Percentiles rank a stretch among this genome's conserved stretches.
These are phyloP conservation scores for Pythium oligandrum DNA, from an alignment of 352 stramenopile species.

Conservation along the genomic window DNA sequence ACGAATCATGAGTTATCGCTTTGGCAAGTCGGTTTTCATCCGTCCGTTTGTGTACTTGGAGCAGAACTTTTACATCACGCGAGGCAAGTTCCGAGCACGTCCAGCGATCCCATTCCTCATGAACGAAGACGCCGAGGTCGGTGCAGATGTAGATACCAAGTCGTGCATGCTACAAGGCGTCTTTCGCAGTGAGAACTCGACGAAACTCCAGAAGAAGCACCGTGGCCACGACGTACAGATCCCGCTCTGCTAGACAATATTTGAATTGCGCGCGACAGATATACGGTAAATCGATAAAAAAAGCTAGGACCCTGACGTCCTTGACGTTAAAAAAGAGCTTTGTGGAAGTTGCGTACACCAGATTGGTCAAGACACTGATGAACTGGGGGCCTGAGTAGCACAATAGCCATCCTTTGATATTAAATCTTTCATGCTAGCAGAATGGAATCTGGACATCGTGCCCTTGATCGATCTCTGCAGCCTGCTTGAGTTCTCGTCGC, in stretches of 20 bases:
- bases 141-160: constrained; percentile 12
- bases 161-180: constrained; percentile 3
- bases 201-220: constrained; percentile 11
- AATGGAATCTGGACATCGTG: constrained; percentile 17
- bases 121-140: constrained; percentile 6
- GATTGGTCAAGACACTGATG: too few relatives aligned
- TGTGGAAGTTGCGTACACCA: too few relatives aligned
- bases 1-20: constrained; percentile 18
- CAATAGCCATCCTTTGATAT: too few relatives aligned
- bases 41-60: constrained; percentile 22
- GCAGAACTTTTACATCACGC: constrained; percentile 27
- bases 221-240: constrained; percentile 13
- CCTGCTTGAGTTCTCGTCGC: too few relatives aligned
- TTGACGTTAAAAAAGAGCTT: too few relatives aligned
- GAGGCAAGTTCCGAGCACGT: constrained; percentile 8
- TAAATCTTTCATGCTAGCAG: too few relatives aligned
- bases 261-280: too few relatives aligned
- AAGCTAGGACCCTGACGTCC: too few relatives aligned
- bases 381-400: too few relatives aligned
- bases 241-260: constrained; percentile 18
- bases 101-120: constrained; percentile 13
- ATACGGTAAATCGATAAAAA: too few relatives aligned
- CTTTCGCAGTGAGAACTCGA: too few relatives aligned
- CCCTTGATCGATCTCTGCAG: constrained; percentile 5
- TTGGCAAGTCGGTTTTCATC: constrained; percentile 20